phyloP scores from a whole-genome alignment of 2,329 filamentous ascomycete species.

The Penicillium sclerotigenum region DNA sequence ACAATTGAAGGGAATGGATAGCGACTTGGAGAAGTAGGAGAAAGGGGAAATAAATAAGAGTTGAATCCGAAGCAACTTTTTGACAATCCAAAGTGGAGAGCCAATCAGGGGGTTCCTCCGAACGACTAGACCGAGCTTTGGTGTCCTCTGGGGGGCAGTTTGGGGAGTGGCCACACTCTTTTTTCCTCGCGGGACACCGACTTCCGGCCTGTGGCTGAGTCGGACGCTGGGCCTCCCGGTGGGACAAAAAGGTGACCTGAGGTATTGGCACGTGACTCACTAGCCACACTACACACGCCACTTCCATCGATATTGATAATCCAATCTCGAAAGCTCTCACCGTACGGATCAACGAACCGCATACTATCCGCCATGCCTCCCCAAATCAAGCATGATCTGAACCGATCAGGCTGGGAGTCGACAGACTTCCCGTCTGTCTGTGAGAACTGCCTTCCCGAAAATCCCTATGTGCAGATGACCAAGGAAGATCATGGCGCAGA shows the following conservation, averaged over 20 bases:
- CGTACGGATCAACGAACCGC: neutral
- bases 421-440: constrained; percentile 53
- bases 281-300: constrained; percentile 13
- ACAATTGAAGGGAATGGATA: constrained; percentile 12
- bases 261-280: constrained; percentile 3
- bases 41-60: constrained; percentile 21
- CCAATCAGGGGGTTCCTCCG: constrained; percentile 6
- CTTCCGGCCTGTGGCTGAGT: constrained; percentile 21
- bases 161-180: constrained; percentile 9
- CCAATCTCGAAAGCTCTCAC: constrained; percentile 1
- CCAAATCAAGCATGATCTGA: constrained; percentile 94
- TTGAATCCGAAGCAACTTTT: constrained; percentile 22
- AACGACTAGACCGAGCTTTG: constrained; percentile 9
- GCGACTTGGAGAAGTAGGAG: constrained; percentile 10
- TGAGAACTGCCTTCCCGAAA: constrained; percentile 92
- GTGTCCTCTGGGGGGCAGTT: neutral
- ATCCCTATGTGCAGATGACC: constrained; percentile 97
- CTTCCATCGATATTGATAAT: constrained; percentile 10
- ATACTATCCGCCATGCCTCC: constrained; percentile 57
- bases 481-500: constrained; percentile 93
- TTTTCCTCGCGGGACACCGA: constrained; percentile 5
- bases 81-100: constrained; percentile 14
- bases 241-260: constrained; percentile 15
- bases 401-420: constrained; percentile 93
- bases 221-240: constrained; percentile 16